Base-by-base conservation (phyloP, 2,329 filamentous ascomycete species). In the Aspergillus sp. region DNA sequence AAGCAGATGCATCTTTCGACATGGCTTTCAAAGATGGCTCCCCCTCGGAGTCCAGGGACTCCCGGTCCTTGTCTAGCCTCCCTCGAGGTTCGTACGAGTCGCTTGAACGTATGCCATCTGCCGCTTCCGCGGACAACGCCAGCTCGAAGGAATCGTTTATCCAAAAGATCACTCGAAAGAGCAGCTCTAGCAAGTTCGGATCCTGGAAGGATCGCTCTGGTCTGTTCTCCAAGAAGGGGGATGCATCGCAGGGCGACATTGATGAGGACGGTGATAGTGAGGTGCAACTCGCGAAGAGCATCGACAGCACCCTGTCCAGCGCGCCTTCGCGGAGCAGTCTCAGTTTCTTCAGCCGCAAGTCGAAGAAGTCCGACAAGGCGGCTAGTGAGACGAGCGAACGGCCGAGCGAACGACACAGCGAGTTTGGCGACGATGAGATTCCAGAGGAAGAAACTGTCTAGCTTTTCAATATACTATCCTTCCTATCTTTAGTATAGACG, bases 101-200 rank as follows among this genome's bases (percentile, higher is more conserved):
- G 5, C 64, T 81, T 27, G 79, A 81, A 58, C 77, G 77, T 52
- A 71, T 78, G 51, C 72, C 74, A 12, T 81, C 79, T 6, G 71
- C 69, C 14, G 71, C 76, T 11, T 75, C 76, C 12, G 68, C 72
- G 5, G 77, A 80, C 49, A 72, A 73, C 51, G 64, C 68, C 46
- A 70, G 67, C 37, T 69, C 74, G 6, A 81, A 80, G 61, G 79
- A 80, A 59, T 80, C 79, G 7, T 79, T 82, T 53, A 81, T 82
- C 58, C 79, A 79, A 56, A 81, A 80, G 61, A 77, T 82, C 55
- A 81, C 78, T 7, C 77, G 79, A 52, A 82, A 81, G 61, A 76
- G 79, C 50, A 80, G 77, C 63, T 79, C 77, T 11, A 76, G 78
- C 69, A 82, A 80, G 59, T 81, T 81, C 65, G 80, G 78, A 49